phyloP scores from a whole-genome alignment of 2,329 filamentous ascomycete species.

The Bipolaris victoriae region DNA sequence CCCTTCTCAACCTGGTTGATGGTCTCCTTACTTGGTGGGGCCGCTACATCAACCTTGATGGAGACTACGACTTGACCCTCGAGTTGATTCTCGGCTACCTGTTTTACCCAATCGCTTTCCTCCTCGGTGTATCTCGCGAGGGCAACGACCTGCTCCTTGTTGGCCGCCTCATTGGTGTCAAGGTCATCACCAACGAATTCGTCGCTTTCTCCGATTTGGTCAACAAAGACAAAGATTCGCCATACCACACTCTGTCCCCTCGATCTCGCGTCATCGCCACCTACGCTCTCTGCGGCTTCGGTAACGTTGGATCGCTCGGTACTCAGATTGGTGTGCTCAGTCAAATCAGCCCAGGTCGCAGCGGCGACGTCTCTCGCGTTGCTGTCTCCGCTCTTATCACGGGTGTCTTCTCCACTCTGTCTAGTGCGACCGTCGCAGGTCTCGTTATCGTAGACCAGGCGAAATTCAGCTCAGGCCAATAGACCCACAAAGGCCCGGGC shows the following conservation, averaged over 20 bases:
- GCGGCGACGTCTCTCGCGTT: constrained; percentile 75
- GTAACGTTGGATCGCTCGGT: constrained; percentile 85
- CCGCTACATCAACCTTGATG: constrained; percentile 73
- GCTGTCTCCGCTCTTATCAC: constrained; percentile 79
- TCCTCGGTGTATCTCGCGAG: constrained; percentile 75
- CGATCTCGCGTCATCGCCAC: constrained; percentile 83
- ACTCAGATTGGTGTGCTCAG: constrained; percentile 88
- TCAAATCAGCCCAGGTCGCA: constrained; percentile 76
- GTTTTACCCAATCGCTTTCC: constrained; percentile 77
- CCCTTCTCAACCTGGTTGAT: constrained; percentile 74
- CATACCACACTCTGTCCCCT: constrained; percentile 65
- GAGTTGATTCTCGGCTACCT: constrained; percentile 78
- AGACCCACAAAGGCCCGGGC: constrained; percentile 7
- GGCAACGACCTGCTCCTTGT: constrained; percentile 71
- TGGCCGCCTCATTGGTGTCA: constrained; percentile 78
- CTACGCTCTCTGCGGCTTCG: constrained; percentile 77
- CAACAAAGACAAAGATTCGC: constrained; percentile 39
- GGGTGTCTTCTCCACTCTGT: constrained; percentile 79
- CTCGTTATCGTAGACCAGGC: constrained; percentile 62
- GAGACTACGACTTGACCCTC: constrained; percentile 71
- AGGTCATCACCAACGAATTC: constrained; percentile 87
- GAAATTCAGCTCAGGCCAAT: constrained; percentile 31
- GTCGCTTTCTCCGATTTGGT: constrained; percentile 70
- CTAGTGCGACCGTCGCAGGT: constrained; percentile 64
- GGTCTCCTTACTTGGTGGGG: constrained; percentile 86